Evolutionary conservation across 2,329 filamentous ascomycete genomes (phyloP), one percentile per base, ranked within the genome.

Genomic region (Calonectria ilicicola): DNA sequence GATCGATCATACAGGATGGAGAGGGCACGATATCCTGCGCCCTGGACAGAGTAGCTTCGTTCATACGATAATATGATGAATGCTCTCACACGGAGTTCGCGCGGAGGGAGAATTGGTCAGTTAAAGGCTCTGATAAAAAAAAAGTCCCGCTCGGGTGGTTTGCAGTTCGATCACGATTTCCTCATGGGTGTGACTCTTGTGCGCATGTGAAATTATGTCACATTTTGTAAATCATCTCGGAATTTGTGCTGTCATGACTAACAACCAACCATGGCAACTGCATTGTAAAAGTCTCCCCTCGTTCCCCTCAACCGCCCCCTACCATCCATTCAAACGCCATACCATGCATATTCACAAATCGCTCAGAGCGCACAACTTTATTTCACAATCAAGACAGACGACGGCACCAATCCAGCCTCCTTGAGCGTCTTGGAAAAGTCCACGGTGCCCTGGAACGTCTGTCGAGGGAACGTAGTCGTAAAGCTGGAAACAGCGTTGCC

Each of bases 351-450:
- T 69, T 40, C 40, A 29, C 44, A 32, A 63, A 58, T 40, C 23
- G 51, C 49, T 42, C 23, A 38, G 46, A 51, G 19, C 29, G 35
- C n/a, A 65, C 23, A 51, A 47, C 9, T 66, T 76, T 85, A 92
- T 78, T 90, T 89, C 35, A 97, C 91, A 79, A 98, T 92, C 78
- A 99, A 86, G 58, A 95, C 96, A n/a, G 96, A 95, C 74, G 95
- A 98, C 7, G 97, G 97, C 4, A 96, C 92, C 73, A 98, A 85
- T 0, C 96, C 96, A 19, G 96, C 94, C 84, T 99, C 97, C 86
- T 97, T 97, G 69, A 99, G 85, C 6, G 96, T 97, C 89, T 97
- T 93, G 42, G 94, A 94, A 80, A 98, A 95, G 82, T 98, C 97
- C 9, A 90, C 77, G 75, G 88, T 83, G 23, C 87, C 93, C 83